Base-by-base conservation (phyloP, 306 rosid species). In the Echinosophora koreensis region DNA sequence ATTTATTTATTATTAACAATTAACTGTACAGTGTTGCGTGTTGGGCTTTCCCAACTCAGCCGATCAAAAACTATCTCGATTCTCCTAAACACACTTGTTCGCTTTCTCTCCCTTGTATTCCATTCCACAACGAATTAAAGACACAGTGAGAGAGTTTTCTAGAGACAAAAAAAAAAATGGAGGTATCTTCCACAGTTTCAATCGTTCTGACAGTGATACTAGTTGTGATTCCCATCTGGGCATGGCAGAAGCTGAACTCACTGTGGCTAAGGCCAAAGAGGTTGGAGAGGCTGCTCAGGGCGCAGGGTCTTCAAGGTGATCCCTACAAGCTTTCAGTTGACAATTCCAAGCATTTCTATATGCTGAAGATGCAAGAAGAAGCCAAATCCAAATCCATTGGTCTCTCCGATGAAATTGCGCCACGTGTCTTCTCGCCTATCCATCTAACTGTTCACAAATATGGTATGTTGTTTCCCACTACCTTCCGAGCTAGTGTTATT, bases 181-280 rank as follows among this genome's bases (percentile, higher is more conserved):
- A 17, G 42, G 4, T 4, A 37, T 37, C 41, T 37, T 37, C 9
- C 16, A 30, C 32, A 30, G 32, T 30, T 30, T 9, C 52, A 16
- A 39, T 16, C 0, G 34, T 18, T 62, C 1, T 62, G 13, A 34
- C 6, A 11, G 15, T 41, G 35, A 37, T 16, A 15, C 12, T 37
- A 2, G 16, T n/a, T 13, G 11, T 61, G 46, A 6, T 37, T 37
- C 41, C 41, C 41, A 32, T 28, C 10, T 70, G 67, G 80, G 73
- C 57, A 58, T 86, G 87, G 90, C 78, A 42, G 16, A 44, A 50
- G 63, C 13, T 85, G 37, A 73, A 69, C 9, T 55, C 79, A 84
- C 39, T 82, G 4, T 87, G 91, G 88, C 8, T 87, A 5, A 71
- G 64, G 74, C 90, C 90, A 0, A 87, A 82, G 77, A 66, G 41